These are phyloP conservation scores for Aspergillus avenaceus DNA, from an alignment of 495 filamentous ascomycete species.

Conservation along the genomic window DNA sequence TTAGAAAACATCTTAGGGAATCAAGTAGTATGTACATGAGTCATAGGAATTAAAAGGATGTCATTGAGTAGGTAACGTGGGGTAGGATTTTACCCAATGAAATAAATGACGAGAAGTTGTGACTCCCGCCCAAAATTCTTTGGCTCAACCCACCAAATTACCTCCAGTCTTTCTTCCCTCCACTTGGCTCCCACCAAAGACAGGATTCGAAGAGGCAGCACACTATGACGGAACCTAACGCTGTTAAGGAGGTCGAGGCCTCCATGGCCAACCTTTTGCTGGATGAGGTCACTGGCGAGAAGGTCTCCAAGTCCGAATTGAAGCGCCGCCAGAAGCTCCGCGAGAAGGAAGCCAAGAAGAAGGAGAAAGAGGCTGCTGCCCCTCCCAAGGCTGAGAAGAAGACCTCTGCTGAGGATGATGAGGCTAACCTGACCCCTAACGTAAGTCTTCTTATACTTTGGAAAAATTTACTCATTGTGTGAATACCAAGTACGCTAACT, in stretches of 20 bases:
- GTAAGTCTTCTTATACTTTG: constrained; percentile 40
- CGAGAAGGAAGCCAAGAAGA: constrained; percentile 81
- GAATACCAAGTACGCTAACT: no score
- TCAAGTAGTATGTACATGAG: neutral
- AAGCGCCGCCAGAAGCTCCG: constrained; percentile 96
- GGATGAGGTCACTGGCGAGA: constrained; percentile 83
- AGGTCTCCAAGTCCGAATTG: constrained; percentile 80
- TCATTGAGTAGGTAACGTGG: constrained; percentile 7
- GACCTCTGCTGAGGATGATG: constrained; percentile 60
- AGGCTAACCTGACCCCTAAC: constrained; percentile 86
- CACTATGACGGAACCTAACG: constrained; percentile 44
- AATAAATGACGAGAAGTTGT: constrained; percentile 13
- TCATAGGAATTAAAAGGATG: neutral
- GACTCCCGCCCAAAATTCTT: constrained; percentile 41
- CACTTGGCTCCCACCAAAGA: neutral
- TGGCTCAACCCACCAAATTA: constrained; percentile 21
- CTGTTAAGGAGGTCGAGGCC: constrained; percentile 54
- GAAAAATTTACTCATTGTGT: no score
- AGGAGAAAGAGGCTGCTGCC: constrained; percentile 74
- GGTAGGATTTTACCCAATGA: constrained; percentile 27
- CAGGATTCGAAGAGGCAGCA: neutral
- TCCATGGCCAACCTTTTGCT: constrained; percentile 71
- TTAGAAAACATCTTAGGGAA: no score
- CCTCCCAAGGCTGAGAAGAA: constrained; percentile 67
- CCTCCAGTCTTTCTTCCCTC: constrained; percentile 11